Percentiles rank a stretch among this genome's conserved stretches.
phyloP scores from a whole-genome alignment of 192 early-diverging fungal genomes.

The Paraglomus occultum region DNA sequence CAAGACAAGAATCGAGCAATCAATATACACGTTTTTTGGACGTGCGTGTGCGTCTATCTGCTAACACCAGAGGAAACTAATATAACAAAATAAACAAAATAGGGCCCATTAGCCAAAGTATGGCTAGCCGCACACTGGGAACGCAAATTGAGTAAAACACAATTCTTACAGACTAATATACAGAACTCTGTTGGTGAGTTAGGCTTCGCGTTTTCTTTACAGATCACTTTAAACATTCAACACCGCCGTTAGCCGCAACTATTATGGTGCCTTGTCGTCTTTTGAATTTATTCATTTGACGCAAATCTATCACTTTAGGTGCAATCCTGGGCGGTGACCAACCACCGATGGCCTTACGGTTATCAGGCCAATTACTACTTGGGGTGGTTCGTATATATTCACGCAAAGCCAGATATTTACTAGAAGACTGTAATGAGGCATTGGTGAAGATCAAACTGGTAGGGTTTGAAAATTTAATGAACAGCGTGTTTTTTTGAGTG shows the following conservation, averaged over 20 bases:
- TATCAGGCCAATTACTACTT: constrained; percentile 94
- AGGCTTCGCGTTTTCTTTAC: not conserved
- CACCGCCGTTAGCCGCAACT: not conserved
- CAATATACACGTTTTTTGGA: too few species aligned
- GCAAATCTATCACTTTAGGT: constrained; percentile 40
- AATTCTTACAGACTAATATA: constrained; percentile 94
- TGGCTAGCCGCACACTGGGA: constrained; percentile 99
- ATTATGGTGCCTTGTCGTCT: not conserved
- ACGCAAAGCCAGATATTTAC: constrained; percentile 90
- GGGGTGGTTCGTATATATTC: constrained; percentile 96
- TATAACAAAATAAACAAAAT: not conserved
- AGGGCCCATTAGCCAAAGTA: constrained; percentile 88
- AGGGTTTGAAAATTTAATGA: constrained; percentile 19
- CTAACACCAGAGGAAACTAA: too few species aligned
- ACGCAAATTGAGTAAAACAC: constrained; percentile 91
- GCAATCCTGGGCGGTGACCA: constrained; percentile 79
- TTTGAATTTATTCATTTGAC: not conserved
- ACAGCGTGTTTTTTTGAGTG: not conserved
- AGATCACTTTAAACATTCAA: not conserved
- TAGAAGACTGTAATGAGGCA: constrained; percentile 98
- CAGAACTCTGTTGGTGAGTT: constrained; percentile 74
- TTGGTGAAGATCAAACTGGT: constrained; percentile 94
- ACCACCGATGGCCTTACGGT: constrained; percentile 87
- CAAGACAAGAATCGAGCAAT: too few species aligned
- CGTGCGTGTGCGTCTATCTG: too few species aligned